phyloP scores from a whole-genome alignment of 179 eudicot genomes.

The Pouteria campechiana region DNA sequence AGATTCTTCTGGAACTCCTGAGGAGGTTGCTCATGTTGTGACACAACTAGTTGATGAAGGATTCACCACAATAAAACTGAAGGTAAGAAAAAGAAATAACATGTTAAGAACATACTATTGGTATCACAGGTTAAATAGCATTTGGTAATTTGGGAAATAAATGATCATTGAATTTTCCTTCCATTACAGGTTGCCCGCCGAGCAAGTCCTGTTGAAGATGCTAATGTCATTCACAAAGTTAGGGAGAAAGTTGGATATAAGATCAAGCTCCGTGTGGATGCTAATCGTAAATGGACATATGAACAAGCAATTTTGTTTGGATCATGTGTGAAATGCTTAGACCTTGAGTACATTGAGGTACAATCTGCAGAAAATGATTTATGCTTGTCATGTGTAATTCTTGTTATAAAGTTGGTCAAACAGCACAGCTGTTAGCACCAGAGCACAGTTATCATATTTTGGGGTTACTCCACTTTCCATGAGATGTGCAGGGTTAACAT shows the following conservation, averaged over 20 bases:
- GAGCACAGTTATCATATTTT: too few species aligned
- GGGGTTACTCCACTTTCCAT: too few species aligned
- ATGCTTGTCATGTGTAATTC: too few species aligned
- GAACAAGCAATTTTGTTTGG: constrained; percentile 69
- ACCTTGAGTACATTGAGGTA: constrained; percentile 91
- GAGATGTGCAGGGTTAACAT: too few species aligned
- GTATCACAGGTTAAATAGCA: too few species aligned
- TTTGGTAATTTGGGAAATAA: too few species aligned
- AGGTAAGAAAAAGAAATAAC: constrained; percentile 62
- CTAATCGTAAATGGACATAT: constrained; percentile 83
- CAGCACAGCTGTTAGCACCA: too few species aligned
- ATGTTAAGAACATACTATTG: too few species aligned
- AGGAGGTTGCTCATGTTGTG: constrained; percentile 67
- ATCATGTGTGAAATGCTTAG: constrained; percentile 45
- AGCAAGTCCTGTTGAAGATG: constrained; percentile 71
- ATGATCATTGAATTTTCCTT: too few species aligned
- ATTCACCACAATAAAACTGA: constrained; percentile 68
- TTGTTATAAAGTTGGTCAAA: too few species aligned
- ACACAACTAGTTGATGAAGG: constrained; percentile 64
- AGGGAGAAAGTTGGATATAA: constrained; percentile 60
- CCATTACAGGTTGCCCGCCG: constrained; percentile 73
- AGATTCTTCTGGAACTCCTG: constrained; percentile 66
- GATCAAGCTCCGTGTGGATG: constrained; percentile 78
- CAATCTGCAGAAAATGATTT: too few species aligned
- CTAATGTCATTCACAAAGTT: constrained; percentile 58